Evolutionary conservation across 2,329 filamentous ascomycete genomes (phyloP).

Genomic region (Penicillium corylophilum): DNA sequence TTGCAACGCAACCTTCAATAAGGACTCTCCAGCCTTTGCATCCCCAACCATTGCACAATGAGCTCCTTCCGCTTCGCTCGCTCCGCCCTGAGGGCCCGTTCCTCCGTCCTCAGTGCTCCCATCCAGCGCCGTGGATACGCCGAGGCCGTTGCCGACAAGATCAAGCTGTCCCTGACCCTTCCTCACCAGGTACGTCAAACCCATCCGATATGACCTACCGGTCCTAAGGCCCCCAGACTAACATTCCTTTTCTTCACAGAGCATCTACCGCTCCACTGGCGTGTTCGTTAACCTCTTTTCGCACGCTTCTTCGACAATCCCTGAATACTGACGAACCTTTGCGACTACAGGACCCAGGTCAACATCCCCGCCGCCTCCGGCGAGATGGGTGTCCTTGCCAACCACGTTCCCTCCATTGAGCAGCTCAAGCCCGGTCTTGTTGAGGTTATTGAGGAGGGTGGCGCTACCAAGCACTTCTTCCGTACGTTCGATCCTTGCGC

Average conservation of each 20-base stretch:
- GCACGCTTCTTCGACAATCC: slow-evolving; percentile 10
- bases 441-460: slow-evolving; percentile 91
- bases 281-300: slow-evolving; percentile 55
- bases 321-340: slow-evolving; percentile 56
- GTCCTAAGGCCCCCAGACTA: slow-evolving; percentile 19
- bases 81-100: slow-evolving; percentile 79
- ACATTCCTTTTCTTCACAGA: slow-evolving; percentile 43
- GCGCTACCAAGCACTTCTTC: slow-evolving; percentile 94
- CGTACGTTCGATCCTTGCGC: slow-evolving; percentile 58
- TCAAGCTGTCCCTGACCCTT: slow-evolving; percentile 96
- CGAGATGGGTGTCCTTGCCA: slow-evolving; percentile 98
- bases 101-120: slow-evolving; percentile 71
- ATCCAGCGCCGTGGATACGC: slow-evolving; percentile 88
- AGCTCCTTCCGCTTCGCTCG: slow-evolving; percentile 92
- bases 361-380: slow-evolving; percentile 97
- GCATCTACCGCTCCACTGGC: slow-evolving; percentile 69
- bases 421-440: slow-evolving; percentile 96
- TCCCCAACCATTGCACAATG: slow-evolving; percentile 58
- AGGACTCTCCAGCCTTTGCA: slow-evolving; percentile 35
- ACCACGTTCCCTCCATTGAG: slow-evolving; percentile 98
- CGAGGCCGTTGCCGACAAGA: slow-evolving; percentile 84
- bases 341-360: slow-evolving; percentile 79
- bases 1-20: slow-evolving; percentile 40
- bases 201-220: slow-evolving; percentile 4
- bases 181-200: slow-evolving; percentile 85